Percentiles rank a stretch among this genome's conserved stretches.
Conservation (phyloP, 2,329 filamentous ascomycete species). For the Xylaria sp. region DNA sequence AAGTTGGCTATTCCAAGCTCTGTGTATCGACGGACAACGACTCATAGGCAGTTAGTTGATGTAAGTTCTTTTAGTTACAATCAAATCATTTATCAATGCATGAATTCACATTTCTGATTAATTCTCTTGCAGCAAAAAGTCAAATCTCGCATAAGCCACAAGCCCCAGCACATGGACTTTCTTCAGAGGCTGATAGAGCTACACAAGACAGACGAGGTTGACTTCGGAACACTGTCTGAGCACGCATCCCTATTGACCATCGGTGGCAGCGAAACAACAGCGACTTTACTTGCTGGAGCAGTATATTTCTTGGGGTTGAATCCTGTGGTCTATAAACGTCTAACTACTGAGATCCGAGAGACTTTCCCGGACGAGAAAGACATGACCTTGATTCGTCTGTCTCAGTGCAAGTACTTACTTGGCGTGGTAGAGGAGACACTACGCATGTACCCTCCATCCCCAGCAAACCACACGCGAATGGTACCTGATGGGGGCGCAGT, state of each 20-base stretch:
- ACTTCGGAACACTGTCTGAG: conserved; percentile 5
- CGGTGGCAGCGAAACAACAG: conserved; percentile 8
- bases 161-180: not conserved
- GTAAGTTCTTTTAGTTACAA: not conserved
- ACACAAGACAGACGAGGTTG: not conserved
- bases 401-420: not conserved
- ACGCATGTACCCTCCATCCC: conserved; percentile 8
- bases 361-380: not conserved
- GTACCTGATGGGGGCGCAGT: not conserved
- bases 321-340: not conserved
- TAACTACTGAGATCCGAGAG: conserved; percentile 1
- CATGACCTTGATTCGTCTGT: not conserved
- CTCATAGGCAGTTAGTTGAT: not conserved
- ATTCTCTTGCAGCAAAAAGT: not conserved
- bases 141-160: not conserved
- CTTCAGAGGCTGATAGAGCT: not conserved
- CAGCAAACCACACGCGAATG: conserved; percentile 2
- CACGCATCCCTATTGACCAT: conserved; percentile 4
- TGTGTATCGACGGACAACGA: not conserved
- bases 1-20: not conserved
- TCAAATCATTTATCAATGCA: not conserved
- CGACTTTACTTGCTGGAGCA: not conserved
- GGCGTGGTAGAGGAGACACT: conserved; percentile 11
- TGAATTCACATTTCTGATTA: not conserved
- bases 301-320: conserved; percentile 4